These are phyloP conservation scores for Sporothrix dimorphospora DNA, from an alignment of 2,329 filamentous ascomycete genomes.

Conservation along the genomic window DNA sequence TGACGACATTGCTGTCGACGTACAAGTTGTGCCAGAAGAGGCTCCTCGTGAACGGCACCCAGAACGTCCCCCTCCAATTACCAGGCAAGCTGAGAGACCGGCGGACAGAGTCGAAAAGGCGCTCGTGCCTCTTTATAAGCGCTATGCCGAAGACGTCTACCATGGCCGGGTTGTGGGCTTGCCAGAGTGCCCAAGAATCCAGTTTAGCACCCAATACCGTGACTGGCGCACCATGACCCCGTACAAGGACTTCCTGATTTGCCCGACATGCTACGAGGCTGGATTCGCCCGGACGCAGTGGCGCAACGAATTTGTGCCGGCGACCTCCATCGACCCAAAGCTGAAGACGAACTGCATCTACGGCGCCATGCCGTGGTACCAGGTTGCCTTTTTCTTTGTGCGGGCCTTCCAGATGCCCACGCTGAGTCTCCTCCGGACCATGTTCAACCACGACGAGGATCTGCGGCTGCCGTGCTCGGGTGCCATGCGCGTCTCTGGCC, in stretches of 20 bases:
- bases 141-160: conserved; percentile 58
- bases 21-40: neutral
- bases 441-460: conserved; percentile 63
- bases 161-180: conserved; percentile 53
- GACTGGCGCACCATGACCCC: conserved; percentile 71
- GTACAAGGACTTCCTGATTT: conserved; percentile 77
- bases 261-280: conserved; percentile 74
- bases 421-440: conserved; percentile 68
- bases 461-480: conserved; percentile 62
- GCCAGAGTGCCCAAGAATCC: conserved; percentile 70
- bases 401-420: conserved; percentile 69
- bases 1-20: neutral
- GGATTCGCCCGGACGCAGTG: conserved; percentile 72
- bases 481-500: conserved; percentile 56
- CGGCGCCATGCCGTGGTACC: conserved; percentile 75
- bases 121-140: conserved; percentile 45
- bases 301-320: conserved; percentile 65
- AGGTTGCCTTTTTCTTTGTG: conserved; percentile 81
- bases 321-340: conserved; percentile 59
- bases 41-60: neutral
- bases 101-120: conserved; percentile 37
- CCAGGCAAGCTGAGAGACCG: neutral
- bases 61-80: conserved; percentile 33
- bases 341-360: conserved; percentile 74
- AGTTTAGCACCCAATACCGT: conserved; percentile 63